Evolutionary conservation across 352 stramenopile genomes (phyloP).

Genomic region (Globisporangium emineosum): DNA sequence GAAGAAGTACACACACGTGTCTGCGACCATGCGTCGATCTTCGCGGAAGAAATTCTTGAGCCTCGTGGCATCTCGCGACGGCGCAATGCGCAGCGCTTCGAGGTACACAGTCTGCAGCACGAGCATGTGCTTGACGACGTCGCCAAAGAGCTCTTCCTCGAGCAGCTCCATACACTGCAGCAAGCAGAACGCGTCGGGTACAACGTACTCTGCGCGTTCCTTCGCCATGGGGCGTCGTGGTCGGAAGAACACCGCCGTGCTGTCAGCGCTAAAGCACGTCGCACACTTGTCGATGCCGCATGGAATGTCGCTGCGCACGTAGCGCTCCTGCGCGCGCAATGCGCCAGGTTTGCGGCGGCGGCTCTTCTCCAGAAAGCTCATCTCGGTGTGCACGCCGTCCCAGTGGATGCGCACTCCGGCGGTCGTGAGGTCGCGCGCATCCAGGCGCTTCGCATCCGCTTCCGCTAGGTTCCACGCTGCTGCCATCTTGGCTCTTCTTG

Average conservation of each 20-base stretch:
- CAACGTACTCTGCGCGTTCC: conserved; percentile 50
- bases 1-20: conserved; percentile 57
- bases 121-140: conserved; percentile 39
- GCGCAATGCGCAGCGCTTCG: conserved; percentile 58
- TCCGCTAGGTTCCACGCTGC: conserved; percentile 28
- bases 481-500: conserved; percentile 6
- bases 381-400: conserved; percentile 53
- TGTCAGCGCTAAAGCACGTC: conserved; percentile 28
- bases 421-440: conserved; percentile 21
- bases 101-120: conserved; percentile 75
- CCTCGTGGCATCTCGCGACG: conserved; percentile 56
- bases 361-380: conserved; percentile 72
- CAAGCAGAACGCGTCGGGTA: conserved; percentile 69
- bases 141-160: conserved; percentile 48
- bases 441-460: conserved; percentile 24
- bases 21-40: conserved; percentile 41
- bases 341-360: conserved; percentile 69
- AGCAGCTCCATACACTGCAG: conserved; percentile 79
- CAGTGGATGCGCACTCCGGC: conserved; percentile 27
- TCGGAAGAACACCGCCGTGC: conserved; percentile 22
- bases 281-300: conserved; percentile 58
- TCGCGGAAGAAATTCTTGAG: conserved; percentile 70
- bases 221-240: conserved; percentile 30
- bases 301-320: conserved; percentile 67
- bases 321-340: conserved; percentile 63